Base-by-base conservation (phyloP, 768 basidiomycete species). In the Neoboletus magnificus region DNA sequence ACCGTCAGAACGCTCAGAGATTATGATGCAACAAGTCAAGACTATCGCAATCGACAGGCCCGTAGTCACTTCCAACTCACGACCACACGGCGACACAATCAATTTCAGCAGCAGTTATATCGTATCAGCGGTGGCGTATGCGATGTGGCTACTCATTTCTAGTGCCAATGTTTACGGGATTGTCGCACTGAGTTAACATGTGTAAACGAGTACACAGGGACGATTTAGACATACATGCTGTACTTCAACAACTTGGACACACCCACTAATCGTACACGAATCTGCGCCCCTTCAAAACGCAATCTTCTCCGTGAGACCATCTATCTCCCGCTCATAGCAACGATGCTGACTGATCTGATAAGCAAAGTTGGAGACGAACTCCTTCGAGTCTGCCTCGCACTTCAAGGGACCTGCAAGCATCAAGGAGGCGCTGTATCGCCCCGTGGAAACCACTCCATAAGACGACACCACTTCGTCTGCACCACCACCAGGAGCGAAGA, bases 271-370 rank as follows among this genome's bases (percentile, higher is more conserved):
- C 50, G 13, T 63, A 63, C 52, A 57, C 42, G 18, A 50, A 30
- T 41, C 16, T 9, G 20, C 20, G 5, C 27, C 27, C 45, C 37
- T 39, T 71, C 58, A 79, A 55, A 68, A 80, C 12, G 85, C 84
- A 25, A 88, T 76, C 63, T 73, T 74, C 41, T 66, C 62, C 0
- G 76, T 76, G 58, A 89, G 69, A 6, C 84, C 84, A 27, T 83
- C 80, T 59, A 76, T 44, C 69, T 89, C 87, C 6, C 86, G 79
- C 46, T 82, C 74, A 62, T 75, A 88, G 63, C 83, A 85, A 37
- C 85, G 74, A 58, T 88, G 87, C 70, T 82, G 77, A 72, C 85
- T 87, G 50, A 88, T 74, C 58, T 84, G 82, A 52, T 74, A 79
- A 0, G 80, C 81, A 59, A 88, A 86, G 61, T 77, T 82, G 22